Conservation (phyloP, 495 filamentous ascomycete genomes). For the Penicillium psychrofluorescens region DNA sequence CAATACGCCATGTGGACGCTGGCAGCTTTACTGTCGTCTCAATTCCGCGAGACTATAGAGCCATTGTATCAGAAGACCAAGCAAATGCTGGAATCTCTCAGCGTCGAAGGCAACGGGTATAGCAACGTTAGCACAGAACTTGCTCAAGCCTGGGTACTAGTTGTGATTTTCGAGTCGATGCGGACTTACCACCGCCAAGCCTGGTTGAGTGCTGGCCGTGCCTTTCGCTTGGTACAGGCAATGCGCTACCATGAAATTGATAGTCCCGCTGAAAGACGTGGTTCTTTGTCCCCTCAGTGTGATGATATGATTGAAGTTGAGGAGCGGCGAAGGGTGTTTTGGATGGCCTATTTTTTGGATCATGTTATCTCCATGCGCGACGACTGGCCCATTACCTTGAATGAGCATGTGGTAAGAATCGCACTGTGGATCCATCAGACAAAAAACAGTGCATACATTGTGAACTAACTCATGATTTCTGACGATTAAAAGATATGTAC, state of each 20-base stretch:
- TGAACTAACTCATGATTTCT: not conserved
- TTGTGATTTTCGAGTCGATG: slow-evolving; percentile 42
- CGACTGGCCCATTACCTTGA: slow-evolving; percentile 39
- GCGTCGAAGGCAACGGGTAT: not conserved
- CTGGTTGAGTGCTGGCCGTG: slow-evolving; percentile 45
- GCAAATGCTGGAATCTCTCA: slow-evolving; percentile 7
- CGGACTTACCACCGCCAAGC: slow-evolving; percentile 33
- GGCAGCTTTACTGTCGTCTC: slow-evolving; percentile 16
- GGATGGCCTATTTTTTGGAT: slow-evolving; percentile 49
- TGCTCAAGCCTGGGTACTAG: slow-evolving; percentile 44
- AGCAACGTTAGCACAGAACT: slow-evolving; percentile 14
- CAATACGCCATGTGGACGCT: slow-evolving; percentile 29
- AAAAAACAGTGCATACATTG: not conserved
- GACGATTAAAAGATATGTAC: slow-evolving; percentile 10
- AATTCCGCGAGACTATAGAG: slow-evolving; percentile 11
- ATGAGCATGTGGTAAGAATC: slow-evolving; percentile 41
- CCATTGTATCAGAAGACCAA: slow-evolving; percentile 18
- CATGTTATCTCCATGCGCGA: slow-evolving; percentile 39
- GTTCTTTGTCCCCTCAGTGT: not conserved
- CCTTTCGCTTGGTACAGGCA: slow-evolving; percentile 44
- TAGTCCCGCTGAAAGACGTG: slow-evolving; percentile 4
- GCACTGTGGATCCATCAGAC: not conserved
- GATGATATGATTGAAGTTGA: slow-evolving; percentile 22
- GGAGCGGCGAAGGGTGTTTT: slow-evolving; percentile 44
- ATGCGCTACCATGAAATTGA: slow-evolving; percentile 45